Base-by-base conservation (phyloP, 768 basidiomycete genomes). In the Gymnopilus dilepis region DNA sequence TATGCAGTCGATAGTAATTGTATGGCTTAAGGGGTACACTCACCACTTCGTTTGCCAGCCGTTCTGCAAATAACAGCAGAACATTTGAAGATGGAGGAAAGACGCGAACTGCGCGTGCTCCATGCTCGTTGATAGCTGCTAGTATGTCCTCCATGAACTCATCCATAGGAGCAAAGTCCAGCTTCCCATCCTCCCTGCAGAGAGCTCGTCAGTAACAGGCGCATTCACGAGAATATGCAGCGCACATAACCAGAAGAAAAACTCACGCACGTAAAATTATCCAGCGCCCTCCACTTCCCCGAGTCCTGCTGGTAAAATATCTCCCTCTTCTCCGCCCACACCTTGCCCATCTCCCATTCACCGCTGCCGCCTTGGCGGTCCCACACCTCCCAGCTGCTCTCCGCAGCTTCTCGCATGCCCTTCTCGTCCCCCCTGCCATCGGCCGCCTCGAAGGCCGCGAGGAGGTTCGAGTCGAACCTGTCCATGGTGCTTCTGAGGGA, bases 151-250 rank as follows among this genome's bases (percentile, higher is more conserved):
- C 78, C 79, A 99, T 95, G 75, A 96, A 99, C 21, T 78, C 83
- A 71, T 97, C 94, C 97, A 99, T 99, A 1, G 97, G 85, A 24
- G 89, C 89, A 71, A 99, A 98, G 71, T 93, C 88, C 33, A 99
- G 82, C 40, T 79, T 77, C 33, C n/a, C 30, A 30, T 50, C 28
- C 81, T 78, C n/a, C 85, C 82, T 54, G 77, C 17, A 73, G 43
- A 86, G 58, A 59, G 51, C 26, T 26, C n/a, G 57, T 30, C 33
- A 45, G 34, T 41, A 59, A n/a, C n/a, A n/a, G n/a, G n/a, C n/a
- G n/a, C n/a, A n/a, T n/a, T n/a, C n/a, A n/a, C n/a, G n/a, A n/a
- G n/a, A n/a, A n/a, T n/a, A n/a, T n/a, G n/a, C 28, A 31, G 55
- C 21, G 12, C 47, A 65, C 51, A n/a, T 30, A 4, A 57, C 22